Conservation (phyloP, 352 stramenopile genomes). For the Thraustochytrium sp. region DNA sequence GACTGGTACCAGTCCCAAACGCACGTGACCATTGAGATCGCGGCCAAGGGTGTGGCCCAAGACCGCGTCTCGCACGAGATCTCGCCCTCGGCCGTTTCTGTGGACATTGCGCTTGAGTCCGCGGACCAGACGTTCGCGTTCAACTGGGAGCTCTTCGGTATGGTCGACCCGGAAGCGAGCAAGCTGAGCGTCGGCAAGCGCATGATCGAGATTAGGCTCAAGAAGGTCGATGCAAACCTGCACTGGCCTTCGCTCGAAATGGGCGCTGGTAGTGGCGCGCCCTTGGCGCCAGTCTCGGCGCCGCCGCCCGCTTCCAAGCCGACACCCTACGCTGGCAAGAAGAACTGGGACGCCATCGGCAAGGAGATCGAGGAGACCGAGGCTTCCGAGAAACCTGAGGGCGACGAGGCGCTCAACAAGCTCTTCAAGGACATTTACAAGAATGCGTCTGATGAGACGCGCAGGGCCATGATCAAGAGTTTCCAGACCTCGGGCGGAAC, state of each 20-base stretch:
- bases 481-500: conserved; percentile 87
- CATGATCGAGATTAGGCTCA: conserved; percentile 74
- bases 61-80: conserved; percentile 32
- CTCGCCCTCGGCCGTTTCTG: neutral
- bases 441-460: conserved; percentile 78
- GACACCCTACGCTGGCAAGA: conserved; percentile 68
- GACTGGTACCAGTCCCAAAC: conserved; percentile 76
- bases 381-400: conserved; percentile 75
- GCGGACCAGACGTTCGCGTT: neutral
- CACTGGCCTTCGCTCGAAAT: conserved; percentile 71
- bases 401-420: conserved; percentile 80
- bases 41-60: neutral
- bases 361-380: conserved; percentile 68
- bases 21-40: conserved; percentile 58
- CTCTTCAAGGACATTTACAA: conserved; percentile 84
- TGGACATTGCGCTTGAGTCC: conserved; percentile 23
- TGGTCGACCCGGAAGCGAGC: conserved; percentile 60
- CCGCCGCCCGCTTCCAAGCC: conserved; percentile 49
- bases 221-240: conserved; percentile 59
- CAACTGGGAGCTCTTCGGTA: conserved; percentile 16
- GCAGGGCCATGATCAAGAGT: conserved; percentile 84
- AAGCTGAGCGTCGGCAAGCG: conserved; percentile 60
- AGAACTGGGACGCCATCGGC: conserved; percentile 79
- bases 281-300: conserved; percentile 56
- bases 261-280: conserved; percentile 51